Percentiles rank a stretch among this genome's conserved stretches.
These are phyloP conservation scores for Beauveria rudraprayagi DNA, from an alignment of 2,329 filamentous ascomycete species.

Conservation along the genomic window DNA sequence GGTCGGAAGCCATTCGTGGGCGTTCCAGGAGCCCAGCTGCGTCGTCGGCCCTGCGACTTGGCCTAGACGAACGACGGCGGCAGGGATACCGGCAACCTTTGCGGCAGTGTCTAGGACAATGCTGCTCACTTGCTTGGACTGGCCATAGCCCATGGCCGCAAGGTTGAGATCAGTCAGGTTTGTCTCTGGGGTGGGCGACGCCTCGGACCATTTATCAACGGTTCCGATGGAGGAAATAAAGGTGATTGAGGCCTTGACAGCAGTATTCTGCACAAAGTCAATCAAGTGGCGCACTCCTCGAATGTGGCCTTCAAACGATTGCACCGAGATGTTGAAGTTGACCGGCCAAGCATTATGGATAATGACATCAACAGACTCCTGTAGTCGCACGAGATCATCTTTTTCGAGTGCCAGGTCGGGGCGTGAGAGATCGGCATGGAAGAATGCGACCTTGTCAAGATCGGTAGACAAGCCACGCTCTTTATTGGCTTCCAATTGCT, in stretches of 20 bases:
- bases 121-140: slow-evolving; percentile 34
- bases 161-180: slow-evolving; percentile 27
- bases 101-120: slow-evolving; percentile 34
- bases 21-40: slow-evolving; percentile 43
- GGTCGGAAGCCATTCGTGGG: slow-evolving; percentile 48
- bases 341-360: slow-evolving; percentile 46
- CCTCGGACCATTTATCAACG: slow-evolving; percentile 25
- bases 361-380: slow-evolving; percentile 33
- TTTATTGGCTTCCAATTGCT: slow-evolving; percentile 29
- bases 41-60: slow-evolving; percentile 37
- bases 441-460: slow-evolving; percentile 36
- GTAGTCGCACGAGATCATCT: slow-evolving; percentile 27
- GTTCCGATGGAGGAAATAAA: slow-evolving; percentile 38
- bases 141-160: slow-evolving; percentile 32
- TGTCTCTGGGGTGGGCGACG: slow-evolving; percentile 29
- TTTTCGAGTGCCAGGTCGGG: slow-evolving; percentile 38
- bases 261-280: slow-evolving; percentile 28
- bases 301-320: slow-evolving; percentile 43
- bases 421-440: slow-evolving; percentile 40
- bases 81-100: slow-evolving; percentile 27
- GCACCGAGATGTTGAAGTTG: slow-evolving; percentile 42
- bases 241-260: slow-evolving; percentile 28
- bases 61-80: slow-evolving; percentile 35
- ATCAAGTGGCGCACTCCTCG: slow-evolving; percentile 42
- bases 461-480: slow-evolving; percentile 30